Evolutionary conservation across 2,329 filamentous ascomycete genomes (phyloP), one percentile per base, ranked within the genome.

Genomic region (Paecilomyces formosus): DNA sequence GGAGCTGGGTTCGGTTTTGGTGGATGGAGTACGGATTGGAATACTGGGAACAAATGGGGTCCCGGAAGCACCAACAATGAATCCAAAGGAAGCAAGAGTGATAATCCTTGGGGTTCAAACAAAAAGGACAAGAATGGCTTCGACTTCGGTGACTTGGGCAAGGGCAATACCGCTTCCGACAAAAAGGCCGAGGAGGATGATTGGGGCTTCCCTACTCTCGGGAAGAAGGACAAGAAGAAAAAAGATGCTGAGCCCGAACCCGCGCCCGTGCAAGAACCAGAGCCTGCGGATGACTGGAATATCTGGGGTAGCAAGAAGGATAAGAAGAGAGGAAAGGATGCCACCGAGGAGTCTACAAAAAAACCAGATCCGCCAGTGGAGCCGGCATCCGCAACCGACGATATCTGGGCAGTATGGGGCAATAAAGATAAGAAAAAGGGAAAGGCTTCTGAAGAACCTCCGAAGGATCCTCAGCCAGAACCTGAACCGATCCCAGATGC

Each of bases 11-110:
- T 70, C 65, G 72, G 73, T 3, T 81, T 88, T 64, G 80, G 84
- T 54, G 74, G 78, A 45, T 88, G 85, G 84, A 84, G 84, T 33
- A 79, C 80, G 59, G 82, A 78, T 63, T 87, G 85, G 83, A 78
- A 74, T 61, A 79, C 81, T n/a, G 81, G 80, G 52, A 74, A 66
- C 57, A 74, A 73, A 58, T 81, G 75, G 77, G 69, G 66, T 55
- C 78, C 79, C 61, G 72, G 75, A 18, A 70, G 67, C 54, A 67
- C 69, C 13, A 58, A 59, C 52, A 63, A 66, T 15, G 65, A 68
- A 22, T 65, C 68, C 15, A 69, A 70, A 56, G 69, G 73, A 12
- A 68, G 68, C n/a, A 66, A 64, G 57, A 63, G 68, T 57, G 71
- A 65, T 45, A 77, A 77, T 55, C 72, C 75, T 18, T 79, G 78